phyloP scores from a whole-genome alignment of 352 stramenopile genomes.

The Globisporangium perplexum region DNA sequence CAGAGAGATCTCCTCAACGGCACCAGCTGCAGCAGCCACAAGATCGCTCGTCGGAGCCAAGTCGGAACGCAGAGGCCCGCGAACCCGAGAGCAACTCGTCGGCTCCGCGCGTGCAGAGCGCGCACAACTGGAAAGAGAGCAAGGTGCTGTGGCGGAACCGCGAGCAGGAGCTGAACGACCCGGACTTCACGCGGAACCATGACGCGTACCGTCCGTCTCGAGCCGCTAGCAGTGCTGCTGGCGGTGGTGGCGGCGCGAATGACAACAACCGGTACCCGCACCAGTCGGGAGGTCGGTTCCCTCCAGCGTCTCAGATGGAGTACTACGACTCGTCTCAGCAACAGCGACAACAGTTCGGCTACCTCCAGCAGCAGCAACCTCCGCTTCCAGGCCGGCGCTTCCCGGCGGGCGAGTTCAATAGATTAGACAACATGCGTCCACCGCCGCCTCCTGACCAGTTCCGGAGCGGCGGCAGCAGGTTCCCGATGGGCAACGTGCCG shows the following conservation, averaged over 20 bases:
- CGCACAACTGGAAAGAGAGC: constrained; percentile 82
- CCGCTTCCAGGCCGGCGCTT: constrained; percentile 26
- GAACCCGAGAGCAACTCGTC: neutral
- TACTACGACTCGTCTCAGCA: constrained; percentile 7
- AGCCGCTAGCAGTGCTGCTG: constrained; percentile 3
- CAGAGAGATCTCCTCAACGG: neutral
- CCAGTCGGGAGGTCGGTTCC: constrained; percentile 6
- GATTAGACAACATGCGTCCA: constrained; percentile 43
- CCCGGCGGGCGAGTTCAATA: constrained; percentile 40
- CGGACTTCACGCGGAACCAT: constrained; percentile 86
- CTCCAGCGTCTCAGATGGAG: constrained; percentile 10
- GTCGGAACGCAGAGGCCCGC: neutral
- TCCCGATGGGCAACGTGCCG: constrained; percentile 27
- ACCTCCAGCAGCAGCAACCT: constrained; percentile 14
- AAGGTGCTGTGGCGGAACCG: constrained; percentile 94
- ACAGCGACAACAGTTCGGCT: constrained; percentile 3
- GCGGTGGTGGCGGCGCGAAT: too few species aligned
- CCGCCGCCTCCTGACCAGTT: constrained; percentile 37
- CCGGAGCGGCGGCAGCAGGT: constrained; percentile 13
- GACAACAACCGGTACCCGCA: constrained; percentile 25
- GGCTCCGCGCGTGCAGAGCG: constrained; percentile 6
- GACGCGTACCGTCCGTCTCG: constrained; percentile 48
- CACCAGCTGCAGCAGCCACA: neutral
- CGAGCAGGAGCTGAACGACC: constrained; percentile 92
- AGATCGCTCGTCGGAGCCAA: neutral